These are phyloP conservation scores for slime mould (Dictyostelium discoideum) DNA, from an alignment of 78 protist species.

Conservation along the genomic window dicty_2.7 NC_007089.4:6195501-6196000, in stretches of 20 bases:
- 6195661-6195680: conserved; percentile 36
- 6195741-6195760: conserved; percentile 47
- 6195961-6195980: not conserved
- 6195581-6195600: conserved; percentile 38
- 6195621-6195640: conserved; percentile 18
- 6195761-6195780: conserved; percentile 20
- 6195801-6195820: conserved; percentile 46
- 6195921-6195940: too few species aligned
- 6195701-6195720: conserved; percentile 22
- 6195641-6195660: conserved; percentile 37
- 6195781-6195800: not conserved
- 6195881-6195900: too few species aligned
- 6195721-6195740: conserved; percentile 66
- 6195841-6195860: too few species aligned
- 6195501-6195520: too few species aligned
- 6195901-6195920: too few species aligned
- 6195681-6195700: not conserved
- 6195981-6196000: conserved; percentile 3
- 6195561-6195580: conserved; percentile 16
- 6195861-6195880: too few species aligned
- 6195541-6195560: too few species aligned
- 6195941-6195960: not conserved
- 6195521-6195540: too few species aligned
- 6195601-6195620: conserved; percentile 7
- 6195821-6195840: too few species aligned